A percentile compares a stretch with the other conserved stretches of the same genome.
Evolutionary conservation across 1,139 yeast species (phyloP).

Genomic region (Taiozyma sp.): DNA sequence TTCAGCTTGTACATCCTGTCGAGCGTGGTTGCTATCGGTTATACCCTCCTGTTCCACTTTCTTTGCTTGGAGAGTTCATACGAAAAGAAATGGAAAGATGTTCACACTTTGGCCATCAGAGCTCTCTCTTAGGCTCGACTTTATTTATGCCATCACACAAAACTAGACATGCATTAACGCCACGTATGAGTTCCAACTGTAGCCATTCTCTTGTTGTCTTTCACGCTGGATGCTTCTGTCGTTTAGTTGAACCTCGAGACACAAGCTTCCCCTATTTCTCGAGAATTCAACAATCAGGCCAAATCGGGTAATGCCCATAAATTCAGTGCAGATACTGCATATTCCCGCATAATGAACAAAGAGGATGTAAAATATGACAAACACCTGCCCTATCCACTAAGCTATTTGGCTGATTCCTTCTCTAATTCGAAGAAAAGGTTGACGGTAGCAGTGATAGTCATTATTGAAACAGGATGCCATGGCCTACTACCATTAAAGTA

Average conservation of each 20-base stretch:
- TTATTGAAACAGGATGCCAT: too few species aligned
- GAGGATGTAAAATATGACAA: neutral
- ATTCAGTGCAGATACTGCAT: neutral
- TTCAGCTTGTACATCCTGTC: constrained; percentile 6
- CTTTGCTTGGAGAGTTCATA: constrained; percentile 15
- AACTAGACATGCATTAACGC: neutral
- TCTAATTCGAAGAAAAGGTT: neutral
- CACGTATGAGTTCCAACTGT: constrained; percentile 1
- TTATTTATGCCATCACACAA: neutral
- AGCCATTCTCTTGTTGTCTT: neutral
- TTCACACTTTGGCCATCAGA: constrained; percentile 2
- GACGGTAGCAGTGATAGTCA: constrained; percentile 1
- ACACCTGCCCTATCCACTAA: neutral
- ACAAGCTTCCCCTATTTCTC: neutral
- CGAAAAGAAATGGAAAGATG: constrained; percentile 17
- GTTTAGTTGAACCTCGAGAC: neutral
- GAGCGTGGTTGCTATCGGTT: constrained; percentile 9
- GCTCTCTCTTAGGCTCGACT: neutral
- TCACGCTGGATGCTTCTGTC: neutral
- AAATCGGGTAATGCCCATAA: neutral
- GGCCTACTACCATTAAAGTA: too few species aligned
- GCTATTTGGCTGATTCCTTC: neutral
- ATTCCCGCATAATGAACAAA: neutral
- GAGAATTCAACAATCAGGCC: neutral
- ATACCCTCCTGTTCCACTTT: constrained; percentile 13